Evolutionary conservation across 2,329 filamentous ascomycete genomes (phyloP), one percentile per base, ranked within the genome.

Genomic region (Diaporthe amygdali): DNA sequence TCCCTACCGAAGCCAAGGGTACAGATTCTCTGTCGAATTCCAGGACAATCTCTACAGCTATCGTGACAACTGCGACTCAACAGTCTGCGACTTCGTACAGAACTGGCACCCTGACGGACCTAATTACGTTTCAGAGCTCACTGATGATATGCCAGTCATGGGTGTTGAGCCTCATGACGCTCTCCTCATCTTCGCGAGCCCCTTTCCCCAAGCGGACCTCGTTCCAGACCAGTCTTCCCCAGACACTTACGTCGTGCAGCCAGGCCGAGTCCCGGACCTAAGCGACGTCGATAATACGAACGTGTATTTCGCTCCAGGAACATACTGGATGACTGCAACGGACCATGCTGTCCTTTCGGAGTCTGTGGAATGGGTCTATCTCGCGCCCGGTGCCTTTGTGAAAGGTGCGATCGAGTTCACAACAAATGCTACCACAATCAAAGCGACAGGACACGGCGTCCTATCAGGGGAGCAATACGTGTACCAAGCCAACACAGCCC

Each of bases 391-490:
- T 0, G 78, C 81, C 14, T 82, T 81, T 66, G 78, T 82, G 69
- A 82, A 82, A 71, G 81, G 80, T 1, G 81, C 81, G 1, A 74
- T 82, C 34, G 68, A 82, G 71, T 82, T 78, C 73, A 77, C 74
- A 9, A 75, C 72, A 17, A 44, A 41, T 2, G 46, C 73, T 3
- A 70, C 76, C 34, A 63, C 61, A 52, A 73, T 82, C 51, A 74
- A 77, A 12, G 79, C 81, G 17, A 80, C 79, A 5, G 81, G 81
- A 1, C 75, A 76, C 71, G 81, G 80, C 14, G 79, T 82, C 10
- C 74, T 82, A 2, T 82, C 80, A 0, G 81, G 81, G 15, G 81
- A 82, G 69, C 76, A 81, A 54, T 82, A 82, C 66, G 79, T 81
- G 7, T 82, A 81, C 71, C 78, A 81, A 68, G 81, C 81, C 30